Evolutionary conservation across 495 filamentous ascomycete species (phyloP), one percentile per base, ranked within the genome.

Genomic region (Tuber magnatum): DNA sequence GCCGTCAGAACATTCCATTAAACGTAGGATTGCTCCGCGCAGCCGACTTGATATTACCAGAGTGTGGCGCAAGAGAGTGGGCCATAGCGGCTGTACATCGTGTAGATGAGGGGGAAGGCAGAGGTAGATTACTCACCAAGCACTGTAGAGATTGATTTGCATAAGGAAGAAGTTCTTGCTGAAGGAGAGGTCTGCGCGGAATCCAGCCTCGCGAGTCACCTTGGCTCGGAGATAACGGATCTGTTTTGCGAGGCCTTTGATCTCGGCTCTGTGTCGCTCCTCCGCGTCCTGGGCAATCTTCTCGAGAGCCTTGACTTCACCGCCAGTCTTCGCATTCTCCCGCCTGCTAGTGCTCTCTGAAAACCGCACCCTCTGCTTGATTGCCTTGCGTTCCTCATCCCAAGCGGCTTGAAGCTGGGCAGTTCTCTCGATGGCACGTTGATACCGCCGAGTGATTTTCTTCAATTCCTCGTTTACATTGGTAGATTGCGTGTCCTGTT

Each of bases 141-240:
- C 90, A 79, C 88, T 88, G 83, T 88, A 94, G 84, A 89, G 89
- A 82, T 91, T 89, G 71, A 98, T 89, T 84, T 94, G 92, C 88
- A 95, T 89, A 77, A 90, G 80, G 78, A 93, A 86, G 81, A 87
- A 90, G 84, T 86, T 88, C 89, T 99, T 92, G 83, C 91, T 92
- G 86, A 87, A 97, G 39, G 90, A 91, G 72, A 94, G 85, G 76
- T 92, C 91, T 68, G 86, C 86, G 69, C 95, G 87, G 84, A 98
- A 90, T 72, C 87, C 89, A 80, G 92, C 89, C 84, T 97, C 94
- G 38, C 95, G 88, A 82, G 88, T 86, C 83, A 91, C 90, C 71
- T 90, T 88, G 7, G 92, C 93, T 75, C 90, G 87, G 75, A 98
- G 88, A 90, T 92, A 99, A 77, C 93, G 87, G 79, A 97, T 94